Evolutionary conservation across 805 yeast genomes (phyloP).

Genomic region (Candida namnaoensis): DNA sequence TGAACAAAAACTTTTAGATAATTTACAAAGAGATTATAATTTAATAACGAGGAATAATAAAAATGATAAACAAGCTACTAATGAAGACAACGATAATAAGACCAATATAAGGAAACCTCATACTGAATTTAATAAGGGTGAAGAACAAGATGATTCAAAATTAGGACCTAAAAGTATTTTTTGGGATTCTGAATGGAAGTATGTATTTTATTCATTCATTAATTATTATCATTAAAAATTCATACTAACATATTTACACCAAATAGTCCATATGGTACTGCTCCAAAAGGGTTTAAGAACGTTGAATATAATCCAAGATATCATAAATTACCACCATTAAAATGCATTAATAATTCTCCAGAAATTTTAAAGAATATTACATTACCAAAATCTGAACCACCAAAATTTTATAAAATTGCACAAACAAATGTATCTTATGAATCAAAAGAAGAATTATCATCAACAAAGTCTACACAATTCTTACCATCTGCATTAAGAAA

Average conservation of each 20-base stretch:
- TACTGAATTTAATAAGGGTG: constrained; percentile 2
- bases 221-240: not conserved
- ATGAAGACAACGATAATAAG: too few relatives aligned
- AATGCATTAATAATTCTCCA: constrained; percentile 9
- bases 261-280: constrained; percentile 37
- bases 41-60: constrained; percentile 20
- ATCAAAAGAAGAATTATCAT: not conserved
- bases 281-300: constrained; percentile 28
- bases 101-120: too few relatives aligned
- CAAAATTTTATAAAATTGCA: constrained; percentile 12
- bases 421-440: not conserved
- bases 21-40: constrained; percentile 30
- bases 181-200: constrained; percentile 58
- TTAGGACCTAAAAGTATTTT: constrained; percentile 44
- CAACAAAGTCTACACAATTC: not conserved
- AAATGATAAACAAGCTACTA: constrained; percentile 8
- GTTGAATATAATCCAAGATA: constrained; percentile 14
- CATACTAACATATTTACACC: constrained; percentile 1
- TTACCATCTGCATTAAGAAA: constrained; percentile 4
- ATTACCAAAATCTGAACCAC: constrained; percentile 17
- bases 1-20: constrained; percentile 24
- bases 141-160: constrained; percentile 4
- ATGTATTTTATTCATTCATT: not conserved
- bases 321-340: constrained; percentile 17
- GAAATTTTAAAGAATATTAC: constrained; percentile 16